Evolutionary conservation across 2,329 filamentous ascomycete species (phyloP), one percentile per base, ranked within the genome.

Genomic region (Metarhizium album): DNA sequence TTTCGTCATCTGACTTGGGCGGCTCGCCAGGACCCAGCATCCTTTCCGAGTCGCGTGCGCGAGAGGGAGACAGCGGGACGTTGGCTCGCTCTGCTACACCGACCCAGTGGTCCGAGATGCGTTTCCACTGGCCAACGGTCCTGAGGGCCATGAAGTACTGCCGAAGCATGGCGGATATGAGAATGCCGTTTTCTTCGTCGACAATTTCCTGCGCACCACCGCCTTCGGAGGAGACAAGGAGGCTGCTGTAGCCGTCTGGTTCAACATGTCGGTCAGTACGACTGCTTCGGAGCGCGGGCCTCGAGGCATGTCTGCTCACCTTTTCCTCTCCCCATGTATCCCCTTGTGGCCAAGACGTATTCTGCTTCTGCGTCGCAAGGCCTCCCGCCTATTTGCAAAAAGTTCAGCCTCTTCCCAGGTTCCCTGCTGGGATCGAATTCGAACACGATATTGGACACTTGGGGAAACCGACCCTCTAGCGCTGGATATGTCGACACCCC

Each of bases 101-200:
- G 23, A 71, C 68, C 83, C 87, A 94, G 62, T 88, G 83, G 1
- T 76, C 71, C 14, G 83, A 79, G 72, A 86, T 86, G 52, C 82
- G 75, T 53, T 79, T 82, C 90, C 90, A 95, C 59, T 81, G 80
- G 18, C 88, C 87, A 24, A 95, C 70, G 1, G 90, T 84, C 51
- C 87, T 87, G 42, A 95, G 74, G 6, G 83, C 86, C 77, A 95
- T 85, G 67, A 95, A 95, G 67, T 95, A 95, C 64, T 95, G 90
- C 13, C 90, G 81, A 20, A 96, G 74, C 64, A 96, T 83, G 62
- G 86, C 87, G 46, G 86, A 90, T 59, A 95, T 87, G 51, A 95
- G 74, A 16, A 94, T 83, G 3, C 90, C 90, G 58, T 87, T 90
- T 63, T 96, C 90, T 61, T 95, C 89, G 29, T 82, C 83, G 4